These are phyloP conservation scores for Syncephalastrum racemosum DNA, from an alignment of 371 early-diverging fungal genomes.

Conservation along the genomic window DNA sequence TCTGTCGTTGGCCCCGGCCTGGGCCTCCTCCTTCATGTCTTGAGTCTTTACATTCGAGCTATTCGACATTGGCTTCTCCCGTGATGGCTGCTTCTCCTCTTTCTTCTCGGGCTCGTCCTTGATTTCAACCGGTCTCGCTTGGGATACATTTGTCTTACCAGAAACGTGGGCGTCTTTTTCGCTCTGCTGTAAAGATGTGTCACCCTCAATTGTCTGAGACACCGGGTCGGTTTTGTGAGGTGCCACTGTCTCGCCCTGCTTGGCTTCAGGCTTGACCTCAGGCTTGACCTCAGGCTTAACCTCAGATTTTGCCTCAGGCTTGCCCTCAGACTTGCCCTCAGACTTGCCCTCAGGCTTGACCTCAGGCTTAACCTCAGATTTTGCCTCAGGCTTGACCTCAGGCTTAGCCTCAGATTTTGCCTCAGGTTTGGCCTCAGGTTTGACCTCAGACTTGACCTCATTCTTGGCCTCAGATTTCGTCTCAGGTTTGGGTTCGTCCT, in stretches of 20 bases:
- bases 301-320: neutral
- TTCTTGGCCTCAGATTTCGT: neutral
- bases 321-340: neutral
- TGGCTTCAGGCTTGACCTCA: neutral
- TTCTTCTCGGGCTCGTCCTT: neutral
- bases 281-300: neutral
- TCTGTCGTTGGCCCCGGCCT: too few relatives aligned
- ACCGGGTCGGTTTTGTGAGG: too few relatives aligned
- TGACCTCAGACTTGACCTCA: slow-evolving; percentile 1
- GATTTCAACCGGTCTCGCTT: neutral
- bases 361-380: too few relatives aligned
- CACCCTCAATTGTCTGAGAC: too few relatives aligned
- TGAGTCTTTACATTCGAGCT: too few relatives aligned
- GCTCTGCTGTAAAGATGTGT: too few relatives aligned
- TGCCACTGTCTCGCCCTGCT: neutral
- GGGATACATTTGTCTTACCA: too few relatives aligned
- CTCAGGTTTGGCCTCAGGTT: neutral
- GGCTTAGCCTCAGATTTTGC: neutral
- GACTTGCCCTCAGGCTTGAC: neutral
- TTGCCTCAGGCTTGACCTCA: too few relatives aligned
- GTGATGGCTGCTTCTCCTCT: neutral
- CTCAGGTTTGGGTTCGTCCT: slow-evolving; percentile 1
- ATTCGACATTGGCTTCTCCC: too few relatives aligned
- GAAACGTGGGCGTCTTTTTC: neutral
- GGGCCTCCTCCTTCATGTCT: too few relatives aligned